Conservation (phyloP, 306 rosid species). For the Fragaria ananassa region DNA sequence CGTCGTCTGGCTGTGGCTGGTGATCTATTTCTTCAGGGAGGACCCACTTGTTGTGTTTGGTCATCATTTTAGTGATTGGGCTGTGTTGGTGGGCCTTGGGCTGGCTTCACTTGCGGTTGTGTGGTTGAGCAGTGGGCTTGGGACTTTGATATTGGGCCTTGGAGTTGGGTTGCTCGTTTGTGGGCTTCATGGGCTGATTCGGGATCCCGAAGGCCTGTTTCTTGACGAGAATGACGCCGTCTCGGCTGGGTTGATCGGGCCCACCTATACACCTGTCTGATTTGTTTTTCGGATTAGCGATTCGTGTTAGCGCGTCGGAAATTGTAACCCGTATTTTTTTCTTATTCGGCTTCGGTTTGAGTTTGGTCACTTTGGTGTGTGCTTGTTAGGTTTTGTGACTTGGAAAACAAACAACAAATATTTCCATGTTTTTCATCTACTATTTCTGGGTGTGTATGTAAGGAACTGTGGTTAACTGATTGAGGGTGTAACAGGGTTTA, state of each 20-base stretch:
- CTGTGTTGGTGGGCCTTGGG: not conserved
- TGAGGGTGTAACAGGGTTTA: too few relatives aligned
- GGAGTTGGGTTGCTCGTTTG: not conserved
- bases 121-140: not conserved
- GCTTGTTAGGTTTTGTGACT: not conserved
- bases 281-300: not conserved
- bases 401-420: not conserved
- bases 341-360: not conserved
- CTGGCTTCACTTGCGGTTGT: not conserved
- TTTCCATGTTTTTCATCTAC: not conserved
- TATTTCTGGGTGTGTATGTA: not conserved
- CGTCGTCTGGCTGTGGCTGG: slow-evolving; percentile 21
- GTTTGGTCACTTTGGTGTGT: not conserved
- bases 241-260: slow-evolving; percentile 9
- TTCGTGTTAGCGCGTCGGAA: not conserved
- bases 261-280: not conserved
- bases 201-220: slow-evolving; percentile 10
- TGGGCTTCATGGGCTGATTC: slow-evolving; percentile 14
- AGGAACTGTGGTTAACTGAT: not conserved
- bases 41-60: slow-evolving; percentile 21
- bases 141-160: not conserved
- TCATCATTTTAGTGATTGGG: not conserved
- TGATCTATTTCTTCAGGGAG: slow-evolving; percentile 18
- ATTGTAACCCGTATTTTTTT: not conserved
- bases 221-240: slow-evolving; percentile 12